phyloP scores from a whole-genome alignment of 1,284 basidiomycete genomes.

The Naganishia sp. region DNA sequence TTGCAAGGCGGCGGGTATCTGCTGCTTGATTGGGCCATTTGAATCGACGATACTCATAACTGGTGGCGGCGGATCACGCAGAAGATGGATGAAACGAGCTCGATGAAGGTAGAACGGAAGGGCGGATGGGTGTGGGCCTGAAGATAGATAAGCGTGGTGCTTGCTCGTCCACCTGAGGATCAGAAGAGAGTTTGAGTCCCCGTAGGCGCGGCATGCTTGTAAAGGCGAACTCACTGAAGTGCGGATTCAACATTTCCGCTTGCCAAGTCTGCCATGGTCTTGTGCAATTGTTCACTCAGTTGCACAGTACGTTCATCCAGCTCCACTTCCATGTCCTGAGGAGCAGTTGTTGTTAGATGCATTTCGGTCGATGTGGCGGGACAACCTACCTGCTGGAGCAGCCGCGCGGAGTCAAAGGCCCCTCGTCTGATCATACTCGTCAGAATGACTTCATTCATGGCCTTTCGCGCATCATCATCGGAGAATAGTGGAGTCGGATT shows the following conservation, averaged over 20 bases:
- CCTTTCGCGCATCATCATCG: constrained; percentile 36
- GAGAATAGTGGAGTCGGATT: constrained; percentile 49
- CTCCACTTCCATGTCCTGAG: constrained; percentile 68
- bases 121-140: constrained; percentile 65
- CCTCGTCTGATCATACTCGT: constrained; percentile 47
- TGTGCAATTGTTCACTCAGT: constrained; percentile 71
- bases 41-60: constrained; percentile 39
- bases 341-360: constrained; percentile 13
- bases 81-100: constrained; percentile 74
- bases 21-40: constrained; percentile 20
- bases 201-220: neutral
- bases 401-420: constrained; percentile 46
- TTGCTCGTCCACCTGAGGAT: constrained; percentile 68
- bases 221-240: constrained; percentile 61
- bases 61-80: constrained; percentile 57
- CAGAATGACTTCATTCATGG: constrained; percentile 47
- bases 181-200: neutral
- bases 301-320: constrained; percentile 63
- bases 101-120: constrained; percentile 85
- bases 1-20: constrained; percentile 60
- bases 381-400: constrained; percentile 41
- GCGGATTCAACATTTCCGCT: constrained; percentile 70
- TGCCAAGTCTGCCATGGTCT: constrained; percentile 69
- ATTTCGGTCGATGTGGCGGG: constrained; percentile 4
- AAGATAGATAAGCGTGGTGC: constrained; percentile 66